Evolutionary conservation across 257 asterid genomes (phyloP), one percentile per base, ranked within the genome.

Genomic region (Gynochthodes officinalis): DNA sequence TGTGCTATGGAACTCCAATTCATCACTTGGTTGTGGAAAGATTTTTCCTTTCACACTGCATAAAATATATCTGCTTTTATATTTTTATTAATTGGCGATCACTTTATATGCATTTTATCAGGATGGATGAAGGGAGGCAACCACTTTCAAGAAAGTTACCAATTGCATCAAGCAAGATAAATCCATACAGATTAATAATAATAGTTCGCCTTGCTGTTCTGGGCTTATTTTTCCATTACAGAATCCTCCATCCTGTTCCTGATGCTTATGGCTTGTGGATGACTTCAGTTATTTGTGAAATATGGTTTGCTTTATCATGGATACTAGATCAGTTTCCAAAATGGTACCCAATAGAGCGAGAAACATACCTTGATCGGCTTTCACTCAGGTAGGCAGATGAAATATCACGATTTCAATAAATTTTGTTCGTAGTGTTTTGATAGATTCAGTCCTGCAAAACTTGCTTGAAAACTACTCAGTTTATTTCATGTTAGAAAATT

Each of bases 51-150:
- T 50, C 25, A 54, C 23, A 13, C 11, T 14, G 40, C 48, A 43
- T 11, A 35, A 21, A 12, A n/a, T 25, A n/a, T 52, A 54, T 50
- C 39, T 18, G 10, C 5, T 3, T 19, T 35, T 70, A 35, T 53
- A 3, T 6, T 5, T 53, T n/a, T 40, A 54, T 62, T 44, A 15
- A 40, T 67, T 50, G 49, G 44, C 58, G 28, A 28, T 44, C 35
- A 27, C 33, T 69, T 42, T 61, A 73, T 74, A 39, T 77, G 75
- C 74, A 12, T 67, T 73, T 25, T 77, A 72, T 62, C 80, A 93
- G 98, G 89, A 89, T 86, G 96, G 98, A 93, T 79, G 98, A 91
- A 86, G 97, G 92, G 73, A 88, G 98, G 62, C 98, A 93, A 73
- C 97, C 97, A 13, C 86, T 93, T 28, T 90, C 98, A 15, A 90